Conservation (phyloP, 2,329 filamentous ascomycete species). For the Colletotrichum horii region DNA sequence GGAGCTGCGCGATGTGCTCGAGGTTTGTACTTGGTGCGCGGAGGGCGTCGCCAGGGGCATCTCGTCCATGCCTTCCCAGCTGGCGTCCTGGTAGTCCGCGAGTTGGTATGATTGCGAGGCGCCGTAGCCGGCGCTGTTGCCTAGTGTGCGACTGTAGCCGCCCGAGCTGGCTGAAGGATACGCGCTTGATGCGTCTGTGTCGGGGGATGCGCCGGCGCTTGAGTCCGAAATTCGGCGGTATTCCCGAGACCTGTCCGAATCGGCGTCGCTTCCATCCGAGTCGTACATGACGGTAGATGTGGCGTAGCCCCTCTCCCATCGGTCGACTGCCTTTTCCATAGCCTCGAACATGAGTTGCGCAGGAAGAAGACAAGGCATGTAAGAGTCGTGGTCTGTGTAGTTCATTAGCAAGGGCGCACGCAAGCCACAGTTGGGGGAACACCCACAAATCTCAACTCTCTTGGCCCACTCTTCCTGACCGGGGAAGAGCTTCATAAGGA, state of each 20-base stretch:
- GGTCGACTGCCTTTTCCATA: slow-evolving; percentile 14
- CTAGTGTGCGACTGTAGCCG: slow-evolving; percentile 7
- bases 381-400: slow-evolving; percentile 12
- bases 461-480: slow-evolving; percentile 18
- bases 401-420: not conserved
- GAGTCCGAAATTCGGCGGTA: slow-evolving; percentile 11
- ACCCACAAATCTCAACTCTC: slow-evolving; percentile 15
- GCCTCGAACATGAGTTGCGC: slow-evolving; percentile 19
- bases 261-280: slow-evolving; percentile 16
- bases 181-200: slow-evolving; percentile 14
- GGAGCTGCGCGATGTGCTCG: not conserved
- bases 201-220: slow-evolving; percentile 5
- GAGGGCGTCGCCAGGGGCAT: slow-evolving; percentile 1
- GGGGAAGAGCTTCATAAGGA: slow-evolving; percentile 19
- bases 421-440: too few species aligned
- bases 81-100: slow-evolving; percentile 8
- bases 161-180: slow-evolving; percentile 3
- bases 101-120: not conserved
- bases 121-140: not conserved
- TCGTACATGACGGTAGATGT: not conserved
- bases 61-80: slow-evolving; percentile 5
- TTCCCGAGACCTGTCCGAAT: slow-evolving; percentile 12
- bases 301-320: slow-evolving; percentile 15
- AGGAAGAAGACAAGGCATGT: slow-evolving; percentile 13
- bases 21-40: not conserved